A percentile compares a stretch with the other conserved stretches of the same genome.
These are phyloP conservation scores for Senna siamea DNA, from an alignment of 306 rosid genomes.

Conservation along the genomic window DNA sequence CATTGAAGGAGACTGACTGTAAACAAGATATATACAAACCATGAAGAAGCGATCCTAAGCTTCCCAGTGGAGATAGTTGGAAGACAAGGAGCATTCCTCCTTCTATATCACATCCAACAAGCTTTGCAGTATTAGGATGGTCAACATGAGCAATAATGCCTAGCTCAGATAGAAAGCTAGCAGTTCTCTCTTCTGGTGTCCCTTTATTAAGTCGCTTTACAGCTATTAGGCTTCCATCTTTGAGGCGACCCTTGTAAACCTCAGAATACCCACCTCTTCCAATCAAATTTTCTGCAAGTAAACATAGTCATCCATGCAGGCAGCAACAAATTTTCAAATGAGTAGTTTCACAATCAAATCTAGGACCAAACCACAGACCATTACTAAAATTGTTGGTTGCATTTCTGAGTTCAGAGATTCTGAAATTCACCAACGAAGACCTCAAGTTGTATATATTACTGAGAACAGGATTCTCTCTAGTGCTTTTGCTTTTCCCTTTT, in stretches of 20 bases:
- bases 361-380: constrained; percentile 59
- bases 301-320: neutral
- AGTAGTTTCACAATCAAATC: neutral
- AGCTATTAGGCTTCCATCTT: constrained; percentile 70
- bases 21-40: constrained; percentile 53
- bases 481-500: constrained; percentile 58
- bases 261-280: constrained; percentile 90
- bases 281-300: constrained; percentile 66
- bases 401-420: constrained; percentile 54
- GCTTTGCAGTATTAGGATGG: constrained; percentile 87
- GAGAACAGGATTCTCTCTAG: constrained; percentile 45
- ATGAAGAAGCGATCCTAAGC: constrained; percentile 81
- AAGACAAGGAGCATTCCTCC: constrained; percentile 87
- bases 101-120: constrained; percentile 79
- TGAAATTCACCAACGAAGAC: constrained; percentile 63
- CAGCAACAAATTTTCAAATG: neutral
- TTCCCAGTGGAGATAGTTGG: constrained; percentile 67
- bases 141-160: constrained; percentile 89
- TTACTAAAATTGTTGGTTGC: constrained; percentile 73
- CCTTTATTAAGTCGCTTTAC: constrained; percentile 80
- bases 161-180: constrained; percentile 80
- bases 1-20: too few species aligned
- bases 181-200: constrained; percentile 69
- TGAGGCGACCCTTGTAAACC: constrained; percentile 72
- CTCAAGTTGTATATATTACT: constrained; percentile 53